These are phyloP conservation scores for Xylaria sp. DNA, from an alignment of 2,329 filamentous ascomycete species.

Conservation along the genomic window DNA sequence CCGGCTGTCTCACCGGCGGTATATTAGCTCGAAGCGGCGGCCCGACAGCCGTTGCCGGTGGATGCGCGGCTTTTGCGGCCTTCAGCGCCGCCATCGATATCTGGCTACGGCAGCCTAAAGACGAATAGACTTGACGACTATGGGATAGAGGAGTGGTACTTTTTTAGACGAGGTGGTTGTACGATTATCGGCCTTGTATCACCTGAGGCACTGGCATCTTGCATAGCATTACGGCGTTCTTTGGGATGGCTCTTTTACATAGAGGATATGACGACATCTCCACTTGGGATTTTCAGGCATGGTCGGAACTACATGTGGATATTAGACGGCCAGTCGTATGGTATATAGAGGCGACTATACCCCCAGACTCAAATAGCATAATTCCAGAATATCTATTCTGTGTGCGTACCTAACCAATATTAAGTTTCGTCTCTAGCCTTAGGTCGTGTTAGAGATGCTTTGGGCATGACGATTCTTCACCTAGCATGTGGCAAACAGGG, in stretches of 20 bases:
- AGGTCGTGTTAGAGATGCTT: too few species aligned
- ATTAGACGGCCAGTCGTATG: conserved; percentile 18
- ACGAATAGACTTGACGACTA: conserved; percentile 56
- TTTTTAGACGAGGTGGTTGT: conserved; percentile 24
- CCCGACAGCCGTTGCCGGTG: conserved; percentile 86
- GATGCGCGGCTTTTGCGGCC: conserved; percentile 92
- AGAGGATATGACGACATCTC: conserved; percentile 41
- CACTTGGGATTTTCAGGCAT: conserved; percentile 38
- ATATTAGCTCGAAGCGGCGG: conserved; percentile 88
- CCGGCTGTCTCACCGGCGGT: conserved; percentile 91
- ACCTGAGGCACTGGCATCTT: conserved; percentile 35
- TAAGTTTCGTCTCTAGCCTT: too few species aligned
- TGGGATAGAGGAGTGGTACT: background rate
- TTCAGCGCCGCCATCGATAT: conserved; percentile 93
- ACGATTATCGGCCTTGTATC: conserved; percentile 34
- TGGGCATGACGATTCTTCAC: too few species aligned
- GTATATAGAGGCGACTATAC: conserved; percentile 23
- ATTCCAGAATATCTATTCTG: conserved; percentile 12
- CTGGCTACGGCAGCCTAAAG: conserved; percentile 84
- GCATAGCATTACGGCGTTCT: conserved; percentile 43
- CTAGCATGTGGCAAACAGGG: too few species aligned
- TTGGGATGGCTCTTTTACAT: conserved; percentile 7
- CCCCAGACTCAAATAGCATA: conserved; percentile 5
- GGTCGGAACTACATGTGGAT: conserved; percentile 5
- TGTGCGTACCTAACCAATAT: background rate